These are phyloP conservation scores for Penicillium maclennaniae DNA, from an alignment of 495 filamentous ascomycete genomes.

Conservation along the genomic window DNA sequence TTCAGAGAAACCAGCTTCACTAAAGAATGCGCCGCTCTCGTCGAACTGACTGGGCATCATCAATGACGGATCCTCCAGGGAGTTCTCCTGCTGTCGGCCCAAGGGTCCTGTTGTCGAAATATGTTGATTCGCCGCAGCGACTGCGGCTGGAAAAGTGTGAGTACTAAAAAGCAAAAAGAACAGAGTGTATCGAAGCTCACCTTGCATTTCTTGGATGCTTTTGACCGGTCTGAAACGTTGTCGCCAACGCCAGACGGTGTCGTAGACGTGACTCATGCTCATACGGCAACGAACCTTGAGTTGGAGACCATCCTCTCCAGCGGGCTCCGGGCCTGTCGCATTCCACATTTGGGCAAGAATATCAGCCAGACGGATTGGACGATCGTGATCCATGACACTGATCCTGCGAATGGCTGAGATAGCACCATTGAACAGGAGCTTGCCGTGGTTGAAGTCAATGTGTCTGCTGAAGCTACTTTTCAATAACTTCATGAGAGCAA, in stretches of 20 bases:
- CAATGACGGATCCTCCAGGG: constrained; percentile 32
- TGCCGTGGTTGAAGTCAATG: constrained; percentile 69
- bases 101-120: constrained; percentile 27
- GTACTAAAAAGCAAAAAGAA: neutral
- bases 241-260: constrained; percentile 49
- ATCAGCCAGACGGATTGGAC: constrained; percentile 56
- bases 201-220: constrained; percentile 40
- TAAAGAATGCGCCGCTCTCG: constrained; percentile 40
- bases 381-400: constrained; percentile 80
- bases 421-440: constrained; percentile 69
- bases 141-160: constrained; percentile 16
- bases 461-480: constrained; percentile 71
- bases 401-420: constrained; percentile 74
- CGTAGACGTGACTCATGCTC: constrained; percentile 52
- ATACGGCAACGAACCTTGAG: constrained; percentile 47
- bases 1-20: constrained; percentile 45
- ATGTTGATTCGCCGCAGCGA: constrained; percentile 29
- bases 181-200: constrained; percentile 17
- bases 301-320: constrained; percentile 38
- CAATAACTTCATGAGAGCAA: constrained; percentile 80
- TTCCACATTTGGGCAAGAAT: constrained; percentile 51
- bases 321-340: constrained; percentile 31
- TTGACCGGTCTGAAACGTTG: constrained; percentile 43
- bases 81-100: constrained; percentile 27
- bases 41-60: constrained; percentile 42